A percentile compares a stretch with the other conserved stretches of the same genome.
Conservation (phyloP, 441 rosid species). For the Syzygium malaccense region DNA sequence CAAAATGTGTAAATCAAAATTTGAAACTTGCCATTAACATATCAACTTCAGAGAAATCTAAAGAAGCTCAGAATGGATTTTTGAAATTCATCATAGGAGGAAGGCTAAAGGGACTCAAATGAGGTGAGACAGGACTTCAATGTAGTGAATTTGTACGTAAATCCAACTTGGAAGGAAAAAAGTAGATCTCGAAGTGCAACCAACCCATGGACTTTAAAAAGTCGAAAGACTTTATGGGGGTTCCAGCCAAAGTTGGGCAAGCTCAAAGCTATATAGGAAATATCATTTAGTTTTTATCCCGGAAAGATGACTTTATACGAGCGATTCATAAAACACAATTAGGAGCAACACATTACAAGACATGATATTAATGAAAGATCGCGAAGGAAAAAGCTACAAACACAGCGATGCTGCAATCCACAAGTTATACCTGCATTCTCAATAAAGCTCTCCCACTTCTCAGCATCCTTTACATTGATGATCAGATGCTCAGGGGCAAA, state of each 20-base stretch:
- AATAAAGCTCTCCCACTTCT: conserved; percentile 74
- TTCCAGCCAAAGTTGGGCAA: background rate
- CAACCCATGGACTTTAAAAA: background rate
- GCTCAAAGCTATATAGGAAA: background rate
- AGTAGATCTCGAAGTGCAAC: background rate
- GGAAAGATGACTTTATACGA: background rate
- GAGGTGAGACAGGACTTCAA: background rate
- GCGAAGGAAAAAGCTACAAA: background rate
- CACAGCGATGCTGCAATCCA: background rate
- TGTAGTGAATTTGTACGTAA: background rate
- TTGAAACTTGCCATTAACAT: background rate
- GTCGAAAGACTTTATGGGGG: background rate
- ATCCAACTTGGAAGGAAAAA: background rate
- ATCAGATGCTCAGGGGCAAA: conserved; percentile 95
- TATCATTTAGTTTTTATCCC: background rate
- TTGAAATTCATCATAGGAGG: background rate
- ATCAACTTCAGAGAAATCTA: background rate
- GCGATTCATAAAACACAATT: no score
- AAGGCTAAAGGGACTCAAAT: background rate
- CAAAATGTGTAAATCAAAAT: background rate
- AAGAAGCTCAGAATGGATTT: background rate
- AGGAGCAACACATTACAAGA: no score
- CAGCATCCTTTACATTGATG: conserved; percentile 80
- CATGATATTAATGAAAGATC: background rate
- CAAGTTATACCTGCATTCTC: conserved; percentile 71